phyloP scores from a whole-genome alignment of 345 rosid species.

The Eucalyptus regnans region DNA sequence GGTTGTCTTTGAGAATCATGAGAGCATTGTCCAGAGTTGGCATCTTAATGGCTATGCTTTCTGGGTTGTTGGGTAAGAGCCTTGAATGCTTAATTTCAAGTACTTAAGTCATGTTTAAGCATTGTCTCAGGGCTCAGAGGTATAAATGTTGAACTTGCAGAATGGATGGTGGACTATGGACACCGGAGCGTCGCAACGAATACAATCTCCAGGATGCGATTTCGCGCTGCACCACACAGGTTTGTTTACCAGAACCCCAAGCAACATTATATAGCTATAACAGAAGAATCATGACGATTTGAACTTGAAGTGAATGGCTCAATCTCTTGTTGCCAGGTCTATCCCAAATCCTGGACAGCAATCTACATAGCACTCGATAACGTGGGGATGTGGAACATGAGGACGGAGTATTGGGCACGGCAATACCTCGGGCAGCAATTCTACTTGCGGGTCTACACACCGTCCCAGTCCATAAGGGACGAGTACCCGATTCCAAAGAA shows the following conservation, averaged over 20 bases:
- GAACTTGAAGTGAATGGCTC: neutral
- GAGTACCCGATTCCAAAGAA: slow-evolving; percentile 66
- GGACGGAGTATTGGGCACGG: slow-evolving; percentile 79
- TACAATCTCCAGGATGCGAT: slow-evolving; percentile 78
- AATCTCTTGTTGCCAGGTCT: slow-evolving; percentile 44
- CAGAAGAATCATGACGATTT: neutral
- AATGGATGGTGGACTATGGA: slow-evolving; percentile 76
- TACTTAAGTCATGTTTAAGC: neutral
- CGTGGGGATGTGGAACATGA: slow-evolving; percentile 95
- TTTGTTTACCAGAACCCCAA: neutral
- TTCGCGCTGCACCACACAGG: slow-evolving; percentile 63
- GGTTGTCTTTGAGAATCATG: slow-evolving; percentile 68
- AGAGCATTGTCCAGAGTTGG: slow-evolving; percentile 68
- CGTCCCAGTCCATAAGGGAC: slow-evolving; percentile 47
- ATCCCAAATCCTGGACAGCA: slow-evolving; percentile 90
- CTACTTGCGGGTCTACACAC: slow-evolving; percentile 55
- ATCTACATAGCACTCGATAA: slow-evolving; percentile 76
- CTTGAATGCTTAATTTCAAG: neutral
- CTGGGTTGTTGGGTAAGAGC: slow-evolving; percentile 84
- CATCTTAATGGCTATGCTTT: slow-evolving; percentile 74
- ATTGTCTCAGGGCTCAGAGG: neutral
- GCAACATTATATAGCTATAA: neutral
- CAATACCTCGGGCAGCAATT: slow-evolving; percentile 92
- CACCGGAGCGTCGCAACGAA: slow-evolving; percentile 35
- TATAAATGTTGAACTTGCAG: slow-evolving; percentile 13